phyloP scores from a whole-genome alignment of 495 filamentous ascomycete genomes.

The Stereocaulon alpinum region DNA sequence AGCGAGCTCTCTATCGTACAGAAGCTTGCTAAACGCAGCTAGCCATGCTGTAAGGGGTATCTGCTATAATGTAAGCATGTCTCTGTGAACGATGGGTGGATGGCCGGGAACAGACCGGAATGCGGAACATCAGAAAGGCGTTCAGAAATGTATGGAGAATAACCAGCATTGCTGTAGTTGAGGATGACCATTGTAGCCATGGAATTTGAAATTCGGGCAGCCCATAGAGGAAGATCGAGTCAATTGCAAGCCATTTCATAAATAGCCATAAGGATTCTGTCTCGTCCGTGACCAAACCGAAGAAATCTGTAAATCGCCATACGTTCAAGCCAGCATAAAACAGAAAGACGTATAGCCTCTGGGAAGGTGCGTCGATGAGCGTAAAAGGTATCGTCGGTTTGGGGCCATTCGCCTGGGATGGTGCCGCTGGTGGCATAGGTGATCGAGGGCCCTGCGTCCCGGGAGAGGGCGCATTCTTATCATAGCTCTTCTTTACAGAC shows the following conservation, averaged over 20 bases:
- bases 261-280: conserved; percentile 76
- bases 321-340: conserved; percentile 61
- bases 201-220: conserved; percentile 80
- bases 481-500: conserved; percentile 30
- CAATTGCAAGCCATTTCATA: conserved; percentile 82
- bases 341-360: conserved; percentile 73
- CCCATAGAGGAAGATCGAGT: conserved; percentile 73
- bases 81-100: conserved; percentile 3
- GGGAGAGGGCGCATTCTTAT: conserved; percentile 27
- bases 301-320: conserved; percentile 81
- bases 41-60: conserved; percentile 59
- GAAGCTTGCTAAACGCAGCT: conserved; percentile 54
- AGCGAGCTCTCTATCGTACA: conserved; percentile 84
- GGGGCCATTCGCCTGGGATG: conserved; percentile 18
- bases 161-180: conserved; percentile 55
- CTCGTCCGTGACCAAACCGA: conserved; percentile 59
- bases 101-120: conserved; percentile 49
- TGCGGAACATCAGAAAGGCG: conserved; percentile 82
- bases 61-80: conserved; percentile 30
- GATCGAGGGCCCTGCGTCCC: conserved; percentile 23
- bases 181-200: conserved; percentile 82
- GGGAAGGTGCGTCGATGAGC: conserved; percentile 75
- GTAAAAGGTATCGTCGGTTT: conserved; percentile 62
- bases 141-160: conserved; percentile 59
- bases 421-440: conserved; percentile 7